A percentile compares a stretch with the other conserved stretches of the same genome.
Evolutionary conservation across 2,329 filamentous ascomycete genomes (phyloP).

Genomic region (Thelonectria blattea): DNA sequence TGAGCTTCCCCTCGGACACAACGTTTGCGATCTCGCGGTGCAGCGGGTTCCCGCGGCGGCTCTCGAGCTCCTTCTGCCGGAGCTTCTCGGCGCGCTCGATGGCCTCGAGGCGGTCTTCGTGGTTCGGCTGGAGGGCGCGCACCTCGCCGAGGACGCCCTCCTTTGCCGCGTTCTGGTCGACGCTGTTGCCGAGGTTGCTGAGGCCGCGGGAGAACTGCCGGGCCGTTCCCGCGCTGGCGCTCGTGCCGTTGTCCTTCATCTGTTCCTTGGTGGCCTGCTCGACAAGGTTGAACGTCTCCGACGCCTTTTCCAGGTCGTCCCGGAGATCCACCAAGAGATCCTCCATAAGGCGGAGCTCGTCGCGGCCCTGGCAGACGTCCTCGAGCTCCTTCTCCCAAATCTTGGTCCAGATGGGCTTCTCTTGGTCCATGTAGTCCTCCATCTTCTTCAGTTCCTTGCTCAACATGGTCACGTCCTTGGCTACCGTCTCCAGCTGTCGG

Average conservation of each 20-base stretch:
- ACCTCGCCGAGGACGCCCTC: slow-evolving; percentile 93
- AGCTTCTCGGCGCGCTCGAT: slow-evolving; percentile 97
- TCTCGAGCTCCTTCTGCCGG: slow-evolving; percentile 85
- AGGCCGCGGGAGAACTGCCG: slow-evolving; percentile 63
- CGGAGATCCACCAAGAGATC: slow-evolving; percentile 90
- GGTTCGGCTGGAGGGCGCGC: slow-evolving; percentile 89
- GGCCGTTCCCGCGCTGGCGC: slow-evolving; percentile 56
- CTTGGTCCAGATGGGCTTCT: slow-evolving; percentile 98
- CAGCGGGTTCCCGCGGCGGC: slow-evolving; percentile 74
- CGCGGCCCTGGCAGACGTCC: slow-evolving; percentile 92
- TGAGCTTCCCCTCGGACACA: slow-evolving; percentile 87
- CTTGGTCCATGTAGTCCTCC: slow-evolving; percentile 87
- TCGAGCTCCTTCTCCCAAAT: slow-evolving; percentile 99
- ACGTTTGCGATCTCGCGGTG: slow-evolving; percentile 85
- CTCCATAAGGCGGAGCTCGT: slow-evolving; percentile 95
- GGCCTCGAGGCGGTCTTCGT: slow-evolving; percentile 89
- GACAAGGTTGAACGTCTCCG: slow-evolving; percentile 90
- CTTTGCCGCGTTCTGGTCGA: slow-evolving; percentile 82
- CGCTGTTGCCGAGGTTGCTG: slow-evolving; percentile 56
- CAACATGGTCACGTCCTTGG: slow-evolving; percentile 83
- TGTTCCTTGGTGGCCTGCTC: slow-evolving; percentile 99
- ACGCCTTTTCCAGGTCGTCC: slow-evolving; percentile 93
- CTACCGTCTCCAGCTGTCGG: slow-evolving; percentile 85
- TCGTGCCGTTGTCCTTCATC: slow-evolving; percentile 73
- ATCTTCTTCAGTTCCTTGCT: slow-evolving; percentile 91